A percentile compares a stretch with the other conserved stretches of the same genome.
Conservation (phyloP, 192 early-diverging fungal species). For the Backusella parvicylindrica region DNA sequence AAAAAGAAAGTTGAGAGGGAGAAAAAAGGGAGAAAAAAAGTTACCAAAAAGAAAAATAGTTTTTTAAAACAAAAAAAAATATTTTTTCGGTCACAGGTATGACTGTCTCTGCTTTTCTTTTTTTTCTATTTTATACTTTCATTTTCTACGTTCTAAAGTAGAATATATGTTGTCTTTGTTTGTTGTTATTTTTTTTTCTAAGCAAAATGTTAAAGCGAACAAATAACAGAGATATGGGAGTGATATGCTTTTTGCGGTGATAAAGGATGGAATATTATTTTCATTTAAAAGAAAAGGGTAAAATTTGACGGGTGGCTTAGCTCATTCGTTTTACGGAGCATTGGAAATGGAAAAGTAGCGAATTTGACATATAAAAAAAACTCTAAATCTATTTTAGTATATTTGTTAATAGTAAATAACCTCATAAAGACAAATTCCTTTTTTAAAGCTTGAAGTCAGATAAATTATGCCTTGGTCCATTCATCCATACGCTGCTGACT, state of each 20-base stretch:
- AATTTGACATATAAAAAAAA: not conserved
- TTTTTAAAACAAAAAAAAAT: slow-evolving; percentile 14
- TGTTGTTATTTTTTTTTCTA: not conserved
- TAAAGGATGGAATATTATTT: not conserved
- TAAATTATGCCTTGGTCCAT: not conserved
- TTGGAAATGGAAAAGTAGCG: not conserved
- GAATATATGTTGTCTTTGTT: not conserved
- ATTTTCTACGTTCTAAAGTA: not conserved
- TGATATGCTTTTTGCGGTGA: not conserved
- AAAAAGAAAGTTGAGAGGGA: not conserved
- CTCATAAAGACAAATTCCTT: not conserved
- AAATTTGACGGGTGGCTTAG: not conserved
- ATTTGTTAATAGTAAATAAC: not conserved
- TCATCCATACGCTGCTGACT: not conserved
- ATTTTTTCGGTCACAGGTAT: slow-evolving; percentile 18
- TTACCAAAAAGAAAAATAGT: slow-evolving; percentile 10
- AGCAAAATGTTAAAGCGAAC: not conserved
- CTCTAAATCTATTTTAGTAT: not conserved
- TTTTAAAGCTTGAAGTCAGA: not conserved
- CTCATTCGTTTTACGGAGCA: too few species aligned
- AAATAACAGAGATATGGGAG: not conserved
- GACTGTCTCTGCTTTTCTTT: slow-evolving; percentile 2
- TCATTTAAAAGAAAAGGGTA: not conserved
- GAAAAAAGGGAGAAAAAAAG: slow-evolving; percentile 6
- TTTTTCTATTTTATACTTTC: not conserved